Evolutionary conservation across 1,284 basidiomycete species (phyloP).

Genomic region (Somion occarium): DNA sequence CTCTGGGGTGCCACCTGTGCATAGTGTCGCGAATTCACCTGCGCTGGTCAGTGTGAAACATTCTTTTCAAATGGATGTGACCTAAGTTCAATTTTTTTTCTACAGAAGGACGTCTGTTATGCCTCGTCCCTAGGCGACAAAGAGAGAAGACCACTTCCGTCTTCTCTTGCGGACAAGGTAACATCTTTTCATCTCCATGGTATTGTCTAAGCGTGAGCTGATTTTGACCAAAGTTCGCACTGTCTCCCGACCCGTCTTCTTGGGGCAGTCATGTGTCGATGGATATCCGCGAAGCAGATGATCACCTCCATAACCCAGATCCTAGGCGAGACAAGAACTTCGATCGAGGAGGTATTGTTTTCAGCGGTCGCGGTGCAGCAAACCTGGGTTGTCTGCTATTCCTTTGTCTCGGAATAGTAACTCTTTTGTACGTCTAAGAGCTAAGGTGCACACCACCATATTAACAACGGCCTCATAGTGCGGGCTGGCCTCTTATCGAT

Average conservation of each 20-base stretch:
- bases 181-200: background rate
- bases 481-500: constrained; percentile 77
- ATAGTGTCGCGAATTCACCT: too few relatives aligned
- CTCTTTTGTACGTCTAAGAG: constrained; percentile 75
- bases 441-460: background rate
- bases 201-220: background rate
- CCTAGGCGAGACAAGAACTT: constrained; percentile 61
- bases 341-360: constrained; percentile 57
- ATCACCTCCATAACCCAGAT: constrained; percentile 72
- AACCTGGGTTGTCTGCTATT: constrained; percentile 77
- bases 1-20: too few relatives aligned
- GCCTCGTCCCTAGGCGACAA: background rate
- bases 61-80: too few relatives aligned
- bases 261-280: constrained; percentile 63
- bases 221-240: constrained; percentile 48
- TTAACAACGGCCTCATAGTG: constrained; percentile 50
- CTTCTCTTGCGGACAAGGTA: background rate
- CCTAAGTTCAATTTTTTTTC: too few relatives aligned
- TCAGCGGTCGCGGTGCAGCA: constrained; percentile 66
- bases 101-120: too few relatives aligned
- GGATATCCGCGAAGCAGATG: constrained; percentile 56
- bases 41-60: too few relatives aligned
- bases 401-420: constrained; percentile 54
- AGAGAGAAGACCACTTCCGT: background rate
- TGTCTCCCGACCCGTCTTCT: constrained; percentile 62